Percentiles rank a stretch among this genome's conserved stretches.
phyloP scores from a whole-genome alignment of 257 asterid genomes.

The Ilex aquifolium region DNA sequence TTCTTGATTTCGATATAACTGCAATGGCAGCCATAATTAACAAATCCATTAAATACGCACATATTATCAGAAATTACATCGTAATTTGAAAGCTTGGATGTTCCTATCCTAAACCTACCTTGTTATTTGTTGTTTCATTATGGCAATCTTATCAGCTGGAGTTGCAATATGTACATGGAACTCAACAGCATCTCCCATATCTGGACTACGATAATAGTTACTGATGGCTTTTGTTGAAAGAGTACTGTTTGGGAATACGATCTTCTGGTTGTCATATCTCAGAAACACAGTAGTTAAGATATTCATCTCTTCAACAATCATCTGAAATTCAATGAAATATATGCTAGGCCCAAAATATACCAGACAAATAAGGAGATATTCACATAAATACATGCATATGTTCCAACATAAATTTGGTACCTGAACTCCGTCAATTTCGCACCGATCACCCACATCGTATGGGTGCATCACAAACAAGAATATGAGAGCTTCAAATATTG shows the following conservation, averaged over 20 bases:
- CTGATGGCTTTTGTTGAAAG: constrained; percentile 61
- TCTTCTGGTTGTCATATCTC: constrained; percentile 66
- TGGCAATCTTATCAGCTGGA: constrained; percentile 58
- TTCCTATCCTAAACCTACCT: constrained; percentile 22
- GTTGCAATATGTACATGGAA: constrained; percentile 64
- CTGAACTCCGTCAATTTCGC: constrained; percentile 83
- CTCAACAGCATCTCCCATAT: constrained; percentile 71
- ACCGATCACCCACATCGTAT: constrained; percentile 85
- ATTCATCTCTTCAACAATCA: constrained; percentile 94
- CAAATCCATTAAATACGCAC: too few species aligned
- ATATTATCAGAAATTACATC: too few species aligned
- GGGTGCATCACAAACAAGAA: constrained; percentile 88
- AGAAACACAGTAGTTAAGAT: constrained; percentile 69
- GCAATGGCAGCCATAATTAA: too few species aligned
- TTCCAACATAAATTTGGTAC: constrained; percentile 18
- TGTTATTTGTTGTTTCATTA: constrained; percentile 44
- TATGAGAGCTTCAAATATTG: constrained; percentile 69
- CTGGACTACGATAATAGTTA: constrained; percentile 81
- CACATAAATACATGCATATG: too few species aligned
- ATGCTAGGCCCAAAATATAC: too few species aligned
- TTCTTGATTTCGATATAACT: too few species aligned
- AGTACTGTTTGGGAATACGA: constrained; percentile 55
- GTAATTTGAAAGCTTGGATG: too few species aligned
- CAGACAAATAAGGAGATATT: neutral
- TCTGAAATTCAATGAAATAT: constrained; percentile 24